Evolutionary conservation across 148 eudicot genomes (phyloP).

Genomic region (Fagopyrum esculentum): DNA sequence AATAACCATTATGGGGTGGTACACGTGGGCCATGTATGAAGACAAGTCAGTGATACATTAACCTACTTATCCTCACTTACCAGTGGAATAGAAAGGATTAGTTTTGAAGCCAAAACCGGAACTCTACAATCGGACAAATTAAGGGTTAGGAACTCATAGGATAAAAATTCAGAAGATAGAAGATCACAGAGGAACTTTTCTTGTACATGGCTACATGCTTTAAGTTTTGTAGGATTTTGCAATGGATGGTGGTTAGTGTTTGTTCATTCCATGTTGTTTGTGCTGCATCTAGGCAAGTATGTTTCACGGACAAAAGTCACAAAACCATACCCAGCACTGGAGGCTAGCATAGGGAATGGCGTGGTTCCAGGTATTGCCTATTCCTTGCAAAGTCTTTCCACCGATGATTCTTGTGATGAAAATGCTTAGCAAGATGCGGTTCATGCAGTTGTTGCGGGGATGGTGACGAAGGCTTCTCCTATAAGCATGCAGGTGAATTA

Average conservation of each 20-base stretch:
- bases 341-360: conserved; percentile 16
- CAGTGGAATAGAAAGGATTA: neutral
- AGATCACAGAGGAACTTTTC: neutral
- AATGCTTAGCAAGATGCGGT: conserved; percentile 18
- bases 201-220: neutral
- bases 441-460: conserved; percentile 15
- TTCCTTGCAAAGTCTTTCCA: conserved; percentile 19
- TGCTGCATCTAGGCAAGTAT: conserved; percentile 25
- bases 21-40: neutral
- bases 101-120: neutral
- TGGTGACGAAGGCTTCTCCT: conserved; percentile 20
- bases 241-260: neutral
- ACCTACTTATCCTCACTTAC: neutral
- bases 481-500: conserved; percentile 24
- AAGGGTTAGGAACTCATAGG: neutral
- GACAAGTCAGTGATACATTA: too few relatives aligned
- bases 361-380: conserved; percentile 30
- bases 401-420: conserved; percentile 24
- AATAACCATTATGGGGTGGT: neutral
- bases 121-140: neutral
- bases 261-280: conserved; percentile 10
- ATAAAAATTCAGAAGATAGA: neutral
- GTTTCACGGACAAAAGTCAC: conserved; percentile 15
- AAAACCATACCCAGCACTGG: conserved; percentile 17
- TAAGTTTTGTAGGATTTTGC: neutral